Conservation (phyloP, 2,329 filamentous ascomycete species). For the Calonectria pauciramosa region DNA sequence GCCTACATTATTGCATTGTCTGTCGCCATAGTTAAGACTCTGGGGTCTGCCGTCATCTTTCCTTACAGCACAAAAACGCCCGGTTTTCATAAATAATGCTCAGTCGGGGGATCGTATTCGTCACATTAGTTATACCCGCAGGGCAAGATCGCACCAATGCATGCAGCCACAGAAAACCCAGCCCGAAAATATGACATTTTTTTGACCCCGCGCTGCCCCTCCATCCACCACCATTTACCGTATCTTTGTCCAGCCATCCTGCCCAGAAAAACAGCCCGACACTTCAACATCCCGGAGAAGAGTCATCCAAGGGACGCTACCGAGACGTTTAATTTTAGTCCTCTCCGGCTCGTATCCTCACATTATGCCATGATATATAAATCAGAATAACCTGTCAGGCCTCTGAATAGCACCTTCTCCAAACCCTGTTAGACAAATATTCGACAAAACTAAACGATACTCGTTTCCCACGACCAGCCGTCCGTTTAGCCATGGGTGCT, state of each 20-base stretch:
- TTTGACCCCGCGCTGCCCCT: neutral
- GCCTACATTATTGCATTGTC: neutral
- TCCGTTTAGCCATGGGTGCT: slow-evolving; percentile 62
- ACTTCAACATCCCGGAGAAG: neutral
- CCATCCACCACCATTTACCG: neutral
- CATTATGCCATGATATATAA: neutral
- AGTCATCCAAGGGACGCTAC: neutral
- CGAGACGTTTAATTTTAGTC: neutral
- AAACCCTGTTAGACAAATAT: neutral
- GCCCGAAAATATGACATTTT: neutral
- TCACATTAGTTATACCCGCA: neutral
- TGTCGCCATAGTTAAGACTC: neutral
- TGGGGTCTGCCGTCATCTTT: no score
- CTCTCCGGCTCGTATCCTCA: neutral
- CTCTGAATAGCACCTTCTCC: neutral
- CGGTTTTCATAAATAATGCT: neutral
- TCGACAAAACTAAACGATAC: neutral
- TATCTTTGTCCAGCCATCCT: neutral
- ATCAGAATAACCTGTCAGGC: neutral
- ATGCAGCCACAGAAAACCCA: slow-evolving; percentile 1
- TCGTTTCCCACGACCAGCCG: neutral
- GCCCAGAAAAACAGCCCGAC: neutral
- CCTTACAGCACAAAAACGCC: neutral
- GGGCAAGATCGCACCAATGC: neutral
- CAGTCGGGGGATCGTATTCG: neutral